Evolutionary conservation across 176 grass and related monocot genomes (phyloP), one percentile per base, ranked within the genome.

Genomic region (Melocanna baccifera): DNA sequence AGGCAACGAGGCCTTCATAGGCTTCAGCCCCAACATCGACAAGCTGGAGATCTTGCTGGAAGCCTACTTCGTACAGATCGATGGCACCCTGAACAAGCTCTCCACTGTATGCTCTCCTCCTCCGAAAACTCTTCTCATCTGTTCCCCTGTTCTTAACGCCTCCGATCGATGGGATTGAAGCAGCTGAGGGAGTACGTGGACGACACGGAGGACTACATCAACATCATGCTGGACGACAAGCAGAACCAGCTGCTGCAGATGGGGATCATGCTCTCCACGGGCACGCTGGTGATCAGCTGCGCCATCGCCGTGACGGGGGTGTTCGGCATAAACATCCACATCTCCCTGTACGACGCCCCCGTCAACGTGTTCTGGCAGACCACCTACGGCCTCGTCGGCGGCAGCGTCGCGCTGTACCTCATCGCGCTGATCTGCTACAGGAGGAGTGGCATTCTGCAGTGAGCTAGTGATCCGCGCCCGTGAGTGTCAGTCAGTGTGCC

Each of bases 191-290:
- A 95, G 83, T 95, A 95, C 36, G 90, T 95, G 43, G 90, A 92
- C 25, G 90, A 92, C 72, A 95, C 93, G 6, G 93, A 92, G 69
- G 90, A 95, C 58, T 92, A 92, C 62, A 92, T 95, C 68, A 94
- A 94, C 85, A 94, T 94, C 47, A 94, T 94, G 93, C 81, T 92
- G 58, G 93, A 94, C 39, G 93, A 94, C 59, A 94, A 92, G 68
- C 93, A 94, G 74, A 94, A 94, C 85, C 87, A 94, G 79, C 80
- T 94, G 83, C 75, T 95, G n/a, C 86, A 91, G 84, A 95, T 92
- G 90, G 93, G 93, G 76, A 78, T 92, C 56, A 46, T 92, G 90
- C 88, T 95, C 26, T 88, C 85, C 22, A 95, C 81, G 67, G 93
- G 48, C 26, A 89, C 88, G 45, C 64, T 96, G 71, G 53, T 95